phyloP scores from a whole-genome alignment of 495 filamentous ascomycete genomes.

The Usnea hakonensis region DNA sequence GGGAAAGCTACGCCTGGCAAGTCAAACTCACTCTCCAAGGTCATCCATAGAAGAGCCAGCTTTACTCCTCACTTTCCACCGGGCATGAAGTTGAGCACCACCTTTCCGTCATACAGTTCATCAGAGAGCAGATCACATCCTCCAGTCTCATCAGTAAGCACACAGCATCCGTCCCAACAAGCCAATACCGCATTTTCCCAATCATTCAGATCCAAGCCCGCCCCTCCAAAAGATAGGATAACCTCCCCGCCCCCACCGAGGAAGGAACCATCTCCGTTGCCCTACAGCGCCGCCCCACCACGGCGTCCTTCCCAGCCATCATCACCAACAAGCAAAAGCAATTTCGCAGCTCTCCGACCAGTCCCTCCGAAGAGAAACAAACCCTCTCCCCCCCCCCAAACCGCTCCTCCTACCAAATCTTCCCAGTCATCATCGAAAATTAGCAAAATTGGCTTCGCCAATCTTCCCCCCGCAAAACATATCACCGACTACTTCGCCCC shows the following conservation, averaged over 20 bases:
- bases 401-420: too few species aligned
- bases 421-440: background rate
- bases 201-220: background rate
- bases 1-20: background rate
- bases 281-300: background rate
- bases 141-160: background rate
- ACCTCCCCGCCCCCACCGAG: too few species aligned
- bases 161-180: background rate
- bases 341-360: too few species aligned
- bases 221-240: background rate
- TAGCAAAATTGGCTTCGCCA: background rate
- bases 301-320: background rate
- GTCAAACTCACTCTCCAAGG: background rate
- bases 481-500: slow-evolving; percentile 8
- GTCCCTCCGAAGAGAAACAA: too few species aligned
- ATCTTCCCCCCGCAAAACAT: background rate
- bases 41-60: background rate
- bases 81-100: background rate
- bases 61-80: slow-evolving; percentile 8
- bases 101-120: background rate
- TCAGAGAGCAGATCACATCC: background rate
- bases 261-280: background rate
- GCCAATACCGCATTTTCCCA: background rate
- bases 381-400: background rate
- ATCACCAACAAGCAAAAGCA: too few species aligned